Conservation (phyloP, 176 grass and related monocot genomes). For the Phoenix roebelenii region DNA sequence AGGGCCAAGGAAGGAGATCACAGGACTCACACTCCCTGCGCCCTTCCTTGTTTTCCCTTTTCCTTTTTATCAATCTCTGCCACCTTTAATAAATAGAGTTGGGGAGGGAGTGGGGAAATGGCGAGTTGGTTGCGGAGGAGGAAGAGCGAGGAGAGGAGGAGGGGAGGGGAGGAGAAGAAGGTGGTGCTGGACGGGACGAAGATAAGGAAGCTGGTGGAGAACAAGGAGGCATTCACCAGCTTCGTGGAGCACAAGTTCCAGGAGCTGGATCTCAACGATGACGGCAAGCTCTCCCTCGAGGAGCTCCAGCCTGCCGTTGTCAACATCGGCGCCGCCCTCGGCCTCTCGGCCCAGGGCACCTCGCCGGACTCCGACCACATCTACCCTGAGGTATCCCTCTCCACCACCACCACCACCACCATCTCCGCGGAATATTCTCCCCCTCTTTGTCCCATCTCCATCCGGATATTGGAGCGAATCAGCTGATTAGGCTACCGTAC, state of each 20-base stretch:
- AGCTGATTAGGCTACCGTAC: background rate
- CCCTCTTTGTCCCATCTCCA: background rate
- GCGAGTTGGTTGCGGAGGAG: conserved; percentile 33
- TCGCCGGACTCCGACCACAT: conserved; percentile 45
- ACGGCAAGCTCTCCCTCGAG: conserved; percentile 49
- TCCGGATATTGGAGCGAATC: background rate
- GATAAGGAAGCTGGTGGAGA: conserved; percentile 72
- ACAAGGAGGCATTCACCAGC: conserved; percentile 60
- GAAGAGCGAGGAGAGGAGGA: conserved; percentile 5
- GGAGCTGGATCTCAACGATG: conserved; percentile 42
- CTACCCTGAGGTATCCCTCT: conserved; percentile 51
- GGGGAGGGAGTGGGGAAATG: conserved; percentile 51
- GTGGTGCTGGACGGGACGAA: conserved; percentile 68
- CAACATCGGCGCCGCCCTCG: conserved; percentile 56
- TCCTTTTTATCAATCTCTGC: no score
- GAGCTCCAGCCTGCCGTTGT: conserved; percentile 69
- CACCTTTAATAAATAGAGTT: conserved; percentile 7
- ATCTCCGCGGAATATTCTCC: no score
- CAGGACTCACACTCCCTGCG: no score
- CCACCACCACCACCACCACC: no score
- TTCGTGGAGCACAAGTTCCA: conserved; percentile 61
- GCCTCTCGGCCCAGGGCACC: conserved; percentile 33
- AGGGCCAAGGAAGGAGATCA: no score
- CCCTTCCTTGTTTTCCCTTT: no score
- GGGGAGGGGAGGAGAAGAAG: conserved; percentile 11